phyloP scores from a whole-genome alignment of 1,284 basidiomycete species.

The Lignosus rhinocerotis region DNA sequence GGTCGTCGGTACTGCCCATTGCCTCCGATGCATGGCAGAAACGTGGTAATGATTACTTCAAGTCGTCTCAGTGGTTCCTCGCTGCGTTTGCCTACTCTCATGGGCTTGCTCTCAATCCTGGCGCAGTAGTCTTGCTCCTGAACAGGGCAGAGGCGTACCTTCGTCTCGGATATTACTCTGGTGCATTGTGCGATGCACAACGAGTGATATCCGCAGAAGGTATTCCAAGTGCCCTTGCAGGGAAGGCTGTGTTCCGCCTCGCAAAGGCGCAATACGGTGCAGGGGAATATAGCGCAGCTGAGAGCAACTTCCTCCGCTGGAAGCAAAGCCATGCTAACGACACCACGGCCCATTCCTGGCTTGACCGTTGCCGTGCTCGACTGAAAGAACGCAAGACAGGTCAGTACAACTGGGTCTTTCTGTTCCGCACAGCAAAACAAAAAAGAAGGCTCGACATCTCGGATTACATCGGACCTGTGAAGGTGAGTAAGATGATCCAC shows the following conservation, averaged over 20 bases:
- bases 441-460: slow-evolving; percentile 22
- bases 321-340: slow-evolving; percentile 14
- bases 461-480: slow-evolving; percentile 20
- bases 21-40: slow-evolving; percentile 20
- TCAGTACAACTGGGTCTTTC: slow-evolving; percentile 19
- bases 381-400: slow-evolving; percentile 13
- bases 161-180: slow-evolving; percentile 23
- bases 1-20: background rate
- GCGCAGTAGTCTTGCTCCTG: slow-evolving; percentile 15
- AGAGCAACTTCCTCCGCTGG: slow-evolving; percentile 12
- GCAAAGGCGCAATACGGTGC: slow-evolving; percentile 18
- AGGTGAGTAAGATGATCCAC: slow-evolving; percentile 10
- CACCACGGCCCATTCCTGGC: slow-evolving; percentile 9
- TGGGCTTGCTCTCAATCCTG: slow-evolving; percentile 20
- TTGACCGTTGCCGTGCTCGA: slow-evolving; percentile 14
- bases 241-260: slow-evolving; percentile 13
- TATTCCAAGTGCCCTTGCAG: background rate
- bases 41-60: slow-evolving; percentile 20
- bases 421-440: slow-evolving; percentile 15
- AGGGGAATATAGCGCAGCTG: slow-evolving; percentile 14
- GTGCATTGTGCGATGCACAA: slow-evolving; percentile 26
- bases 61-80: slow-evolving; percentile 24
- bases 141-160: slow-evolving; percentile 28
- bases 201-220: slow-evolving; percentile 9
- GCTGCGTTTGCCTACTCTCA: slow-evolving; percentile 29